Evolutionary conservation across 148 eudicot species (phyloP).

Genomic region (Chenopodium suecicum): DNA sequence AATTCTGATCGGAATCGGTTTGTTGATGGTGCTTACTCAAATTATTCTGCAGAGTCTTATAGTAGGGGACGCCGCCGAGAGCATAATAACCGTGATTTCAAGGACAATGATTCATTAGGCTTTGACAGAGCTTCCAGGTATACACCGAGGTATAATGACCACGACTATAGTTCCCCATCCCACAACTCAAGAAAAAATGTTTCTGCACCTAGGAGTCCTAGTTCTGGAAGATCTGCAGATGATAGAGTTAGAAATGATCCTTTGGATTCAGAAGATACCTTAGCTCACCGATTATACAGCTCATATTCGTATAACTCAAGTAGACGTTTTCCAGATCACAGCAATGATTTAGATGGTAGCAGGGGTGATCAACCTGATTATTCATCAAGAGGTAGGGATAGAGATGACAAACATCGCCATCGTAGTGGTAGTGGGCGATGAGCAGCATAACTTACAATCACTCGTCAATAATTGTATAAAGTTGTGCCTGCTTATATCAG

Average conservation of each 20-base stretch:
- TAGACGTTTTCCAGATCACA: conserved; percentile 35
- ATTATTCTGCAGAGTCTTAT: conserved; percentile 39
- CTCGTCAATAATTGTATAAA: background rate
- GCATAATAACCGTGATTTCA: conserved; percentile 47
- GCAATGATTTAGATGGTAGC: conserved; percentile 26
- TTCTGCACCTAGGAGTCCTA: conserved; percentile 46
- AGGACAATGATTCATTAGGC: conserved; percentile 56
- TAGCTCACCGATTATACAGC: conserved; percentile 38
- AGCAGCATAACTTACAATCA: conserved; percentile 7
- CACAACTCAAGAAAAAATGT: conserved; percentile 36
- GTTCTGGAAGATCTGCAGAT: conserved; percentile 48
- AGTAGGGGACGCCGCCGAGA: conserved; percentile 44
- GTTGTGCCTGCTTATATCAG: conserved; percentile 5
- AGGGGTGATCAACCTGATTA: conserved; percentile 31
- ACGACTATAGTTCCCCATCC: conserved; percentile 37
- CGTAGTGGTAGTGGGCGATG: conserved; percentile 48
- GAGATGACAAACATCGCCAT: conserved; percentile 43
- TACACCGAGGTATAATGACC: conserved; percentile 40
- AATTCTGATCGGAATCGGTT: conserved; percentile 42
- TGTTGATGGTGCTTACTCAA: conserved; percentile 37
- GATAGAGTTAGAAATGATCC: conserved; percentile 59
- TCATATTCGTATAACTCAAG: conserved; percentile 39
- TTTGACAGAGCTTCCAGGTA: conserved; percentile 41
- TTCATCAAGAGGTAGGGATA: conserved; percentile 42
- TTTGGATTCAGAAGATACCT: conserved; percentile 47